phyloP scores from a whole-genome alignment of 805 yeast species.

The Candida gorgasii region DNA sequence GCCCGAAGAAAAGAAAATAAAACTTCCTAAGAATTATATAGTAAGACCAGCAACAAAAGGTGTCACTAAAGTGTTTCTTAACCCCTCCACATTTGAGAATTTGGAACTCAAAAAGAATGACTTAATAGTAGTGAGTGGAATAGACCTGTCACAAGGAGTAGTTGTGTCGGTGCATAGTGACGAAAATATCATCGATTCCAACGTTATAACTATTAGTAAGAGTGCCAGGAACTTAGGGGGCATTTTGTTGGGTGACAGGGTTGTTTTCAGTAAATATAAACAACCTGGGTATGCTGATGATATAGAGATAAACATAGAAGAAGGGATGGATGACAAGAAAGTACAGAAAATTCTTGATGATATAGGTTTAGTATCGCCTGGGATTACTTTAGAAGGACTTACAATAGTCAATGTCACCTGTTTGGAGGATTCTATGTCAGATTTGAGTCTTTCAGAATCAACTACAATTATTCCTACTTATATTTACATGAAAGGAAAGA shows the following conservation, averaged over 20 bases:
- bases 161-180: conserved; percentile 44
- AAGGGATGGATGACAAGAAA: conserved; percentile 21
- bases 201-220: conserved; percentile 29
- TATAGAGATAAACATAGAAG: neutral
- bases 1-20: conserved; percentile 30
- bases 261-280: conserved; percentile 45
- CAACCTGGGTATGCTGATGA: conserved; percentile 42
- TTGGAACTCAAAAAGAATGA: conserved; percentile 49
- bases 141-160: conserved; percentile 47
- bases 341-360: conserved; percentile 48
- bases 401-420: conserved; percentile 30
- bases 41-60: conserved; percentile 34
- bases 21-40: conserved; percentile 42
- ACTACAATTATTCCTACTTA: conserved; percentile 38
- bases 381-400: conserved; percentile 30
- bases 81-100: conserved; percentile 47
- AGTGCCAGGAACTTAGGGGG: conserved; percentile 35
- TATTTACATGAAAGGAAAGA: conserved; percentile 36
- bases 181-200: conserved; percentile 26
- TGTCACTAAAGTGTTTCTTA: conserved; percentile 39
- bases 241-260: conserved; percentile 49
- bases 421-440: conserved; percentile 36
- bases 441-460: conserved; percentile 30
- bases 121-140: conserved; percentile 44
- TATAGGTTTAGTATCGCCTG: conserved; percentile 63